phyloP scores from a whole-genome alignment of 495 filamentous ascomycete species.

The Cercophora sp. region DNA sequence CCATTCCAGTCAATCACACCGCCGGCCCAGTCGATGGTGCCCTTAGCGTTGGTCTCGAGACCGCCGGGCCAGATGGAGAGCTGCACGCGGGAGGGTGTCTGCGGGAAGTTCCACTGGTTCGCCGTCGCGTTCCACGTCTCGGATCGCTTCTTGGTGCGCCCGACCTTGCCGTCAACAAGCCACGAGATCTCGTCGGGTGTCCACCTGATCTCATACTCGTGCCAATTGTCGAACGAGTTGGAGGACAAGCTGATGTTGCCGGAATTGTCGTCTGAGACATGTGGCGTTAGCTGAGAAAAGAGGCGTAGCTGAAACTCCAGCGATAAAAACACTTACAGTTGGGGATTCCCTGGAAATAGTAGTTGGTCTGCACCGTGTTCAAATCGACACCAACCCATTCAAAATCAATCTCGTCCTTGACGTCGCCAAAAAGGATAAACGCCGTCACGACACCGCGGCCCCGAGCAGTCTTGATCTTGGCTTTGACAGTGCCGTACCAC shows the following conservation, averaged over 20 bases:
- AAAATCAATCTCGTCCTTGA: constrained; percentile 97
- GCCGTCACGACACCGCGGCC: constrained; percentile 88
- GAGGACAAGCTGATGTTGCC: constrained; percentile 62
- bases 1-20: constrained; percentile 85
- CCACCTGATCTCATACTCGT: constrained; percentile 94
- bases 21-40: constrained; percentile 90
- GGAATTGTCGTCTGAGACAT: constrained; percentile 60
- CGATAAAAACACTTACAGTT: constrained; percentile 63
- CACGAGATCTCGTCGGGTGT: constrained; percentile 78
- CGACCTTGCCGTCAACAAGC: constrained; percentile 73
- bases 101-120: constrained; percentile 83
- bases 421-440: constrained; percentile 90
- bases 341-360: constrained; percentile 91
- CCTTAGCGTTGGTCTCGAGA: constrained; percentile 67
- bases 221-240: constrained; percentile 74
- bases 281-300: constrained; percentile 26
- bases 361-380: constrained; percentile 81
- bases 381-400: constrained; percentile 87
- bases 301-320: neutral
- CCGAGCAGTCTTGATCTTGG: constrained; percentile 78
- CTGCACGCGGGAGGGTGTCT: constrained; percentile 90
- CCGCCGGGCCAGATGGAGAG: constrained; percentile 96
- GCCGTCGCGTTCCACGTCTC: constrained; percentile 81
- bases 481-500: constrained; percentile 94
- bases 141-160: constrained; percentile 67